Base-by-base conservation (phyloP, 129 eudicot genomes). In the Flaveria robusta region DNA sequence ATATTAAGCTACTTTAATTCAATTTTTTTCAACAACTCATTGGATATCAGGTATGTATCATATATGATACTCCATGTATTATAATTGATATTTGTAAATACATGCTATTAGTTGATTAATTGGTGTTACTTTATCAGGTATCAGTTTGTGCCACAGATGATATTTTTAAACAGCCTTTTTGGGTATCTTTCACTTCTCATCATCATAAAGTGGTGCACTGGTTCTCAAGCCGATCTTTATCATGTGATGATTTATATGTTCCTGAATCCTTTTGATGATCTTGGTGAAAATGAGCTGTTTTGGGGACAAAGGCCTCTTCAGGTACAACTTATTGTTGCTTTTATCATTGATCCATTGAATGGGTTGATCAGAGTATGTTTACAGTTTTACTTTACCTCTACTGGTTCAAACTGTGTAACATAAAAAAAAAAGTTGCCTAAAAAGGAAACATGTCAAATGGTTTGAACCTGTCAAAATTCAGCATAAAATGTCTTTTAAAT, bases 201-300 rank as follows among this genome's bases (percentile, higher is more conserved):
- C 31, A 73, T 95, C 79, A 59, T 91, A 74, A 95, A 95, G 85
- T 95, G 99, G 99, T 89, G 97, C 84, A 84, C 92, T 29, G 99
- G 97, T 75, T 95, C 99, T 82, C 92, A 84, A 83, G 99, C 99
- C 29, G 99, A 95, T 77, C 92, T 95, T 31, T 95, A 95, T 77
- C 99, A 95, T 82, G 99, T 95, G 76, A 95, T 91, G 99, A 95
- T 95, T 45, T 95, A 95, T 81, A 95, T 95, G 99, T 95, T 95
- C 84, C 56, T 91, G 72, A 95, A 94, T 74, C 99, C 99, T 69
- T 86, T 95, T 54, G 99, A 95, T 34, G 92, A 89, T 62, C 96
- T 95, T 82, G 91, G 96, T 73, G 99, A 95, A 52, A 95, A 95
- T 82, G 84, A 89, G 86, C 69, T 95, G 81, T 95, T 95, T 74